Evolutionary conservation across 1,139 yeast genomes (phyloP), one percentile per base, ranked within the genome.

Genomic region (Pichia sp.): DNA sequence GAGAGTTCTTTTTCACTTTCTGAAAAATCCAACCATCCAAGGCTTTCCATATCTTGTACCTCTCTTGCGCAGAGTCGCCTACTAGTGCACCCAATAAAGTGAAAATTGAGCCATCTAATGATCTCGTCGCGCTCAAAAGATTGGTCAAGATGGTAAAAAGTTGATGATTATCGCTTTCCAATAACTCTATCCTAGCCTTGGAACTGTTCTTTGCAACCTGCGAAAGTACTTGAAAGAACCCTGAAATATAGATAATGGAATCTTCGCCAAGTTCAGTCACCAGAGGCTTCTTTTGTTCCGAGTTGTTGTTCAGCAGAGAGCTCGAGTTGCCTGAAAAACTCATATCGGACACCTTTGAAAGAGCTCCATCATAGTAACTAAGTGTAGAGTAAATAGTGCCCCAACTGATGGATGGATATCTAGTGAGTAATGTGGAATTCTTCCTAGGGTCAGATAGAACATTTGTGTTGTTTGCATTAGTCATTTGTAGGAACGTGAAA

Each of bases 11-110:
- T 27, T 40, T 64, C 46, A 17, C 61, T 55, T 41, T 63, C 30
- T 60, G 72, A 52, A 77, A 82, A 21, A 84, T 60, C 86, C 94
- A 80, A n/a, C 68, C 60, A 51, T 88, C 96, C 12, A 88, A 46
- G 9, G 70, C 60, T 11, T 63, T 62, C 96, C 97, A 88, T 17
- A 85, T 65, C 23, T 65, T 66, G 26, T 63, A 58, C 45, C 79
- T 69, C 32, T 66, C 67, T 5, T 58, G 51, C 14, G 53, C 49
- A 12, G 58, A 50, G 10, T 62, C 62, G 6, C 78, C 77, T 32
- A 75, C 65, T 47, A 78, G 55, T 1, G 76, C 64, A n/a, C 74
- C 58, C 19, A 88, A 56, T 0, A 73, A 70, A 25, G 61, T 60
- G 25, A 79, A 53, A 5, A 72, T 62, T 2, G 80, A 62, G 1